These are phyloP conservation scores for Papiliotrema nemorosa DNA, from an alignment of 1,284 basidiomycete species.

Conservation along the genomic window DNA sequence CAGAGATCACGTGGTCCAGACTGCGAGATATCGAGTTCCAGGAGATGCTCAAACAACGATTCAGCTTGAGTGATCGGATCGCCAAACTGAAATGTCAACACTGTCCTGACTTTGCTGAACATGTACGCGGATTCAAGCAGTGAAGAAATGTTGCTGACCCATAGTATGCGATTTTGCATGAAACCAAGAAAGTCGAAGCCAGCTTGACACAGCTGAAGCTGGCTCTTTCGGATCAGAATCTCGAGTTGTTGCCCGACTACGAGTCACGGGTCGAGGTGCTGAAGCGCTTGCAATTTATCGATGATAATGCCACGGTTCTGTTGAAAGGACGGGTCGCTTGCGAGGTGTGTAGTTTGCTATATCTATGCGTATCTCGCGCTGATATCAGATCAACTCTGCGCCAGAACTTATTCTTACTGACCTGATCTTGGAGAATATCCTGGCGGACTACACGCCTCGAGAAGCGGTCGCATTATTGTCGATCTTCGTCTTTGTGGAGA, in stretches of 20 bases:
- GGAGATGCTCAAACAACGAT: slow-evolving; percentile 66
- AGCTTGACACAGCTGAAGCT: slow-evolving; percentile 73
- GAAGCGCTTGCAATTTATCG: slow-evolving; percentile 86
- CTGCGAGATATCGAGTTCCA: slow-evolving; percentile 88
- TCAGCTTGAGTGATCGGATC: slow-evolving; percentile 54
- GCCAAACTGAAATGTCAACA: slow-evolving; percentile 55
- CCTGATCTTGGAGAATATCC: slow-evolving; percentile 90
- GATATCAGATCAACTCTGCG: slow-evolving; percentile 83
- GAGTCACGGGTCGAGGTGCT: slow-evolving; percentile 89
- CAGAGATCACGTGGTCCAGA: slow-evolving; percentile 80
- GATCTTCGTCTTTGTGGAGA: slow-evolving; percentile 96
- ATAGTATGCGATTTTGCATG: slow-evolving; percentile 73
- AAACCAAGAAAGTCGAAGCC: slow-evolving; percentile 66
- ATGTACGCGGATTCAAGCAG: slow-evolving; percentile 54
- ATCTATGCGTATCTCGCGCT: background rate
- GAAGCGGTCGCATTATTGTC: slow-evolving; percentile 97
- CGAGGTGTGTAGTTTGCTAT: slow-evolving; percentile 59
- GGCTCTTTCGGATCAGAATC: slow-evolving; percentile 89
- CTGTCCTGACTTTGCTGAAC: slow-evolving; percentile 64
- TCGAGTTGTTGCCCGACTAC: slow-evolving; percentile 95
- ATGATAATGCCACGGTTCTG: slow-evolving; percentile 88
- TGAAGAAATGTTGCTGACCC: background rate
- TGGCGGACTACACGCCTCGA: slow-evolving; percentile 85
- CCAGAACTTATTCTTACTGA: slow-evolving; percentile 95
- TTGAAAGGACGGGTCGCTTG: slow-evolving; percentile 97